phyloP scores from a whole-genome alignment of 2,329 filamentous ascomycete species.

The Talaromyces sp. region DNA sequence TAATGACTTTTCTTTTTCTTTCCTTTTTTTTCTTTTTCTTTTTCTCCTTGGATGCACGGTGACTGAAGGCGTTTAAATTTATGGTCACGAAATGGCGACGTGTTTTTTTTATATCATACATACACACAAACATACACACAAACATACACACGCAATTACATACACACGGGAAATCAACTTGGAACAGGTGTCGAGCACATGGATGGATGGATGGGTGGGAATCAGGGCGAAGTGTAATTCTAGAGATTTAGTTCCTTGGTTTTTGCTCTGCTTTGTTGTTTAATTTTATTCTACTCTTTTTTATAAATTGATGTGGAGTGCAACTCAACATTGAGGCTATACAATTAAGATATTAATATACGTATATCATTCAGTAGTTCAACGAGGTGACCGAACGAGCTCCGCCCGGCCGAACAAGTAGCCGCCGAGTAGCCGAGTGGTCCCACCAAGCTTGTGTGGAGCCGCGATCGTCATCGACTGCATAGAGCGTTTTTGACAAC shows the following conservation, averaged over 20 bases:
- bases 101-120: not conserved
- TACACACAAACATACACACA: not conserved
- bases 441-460: not conserved
- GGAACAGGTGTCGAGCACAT: not conserved
- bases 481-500: not conserved
- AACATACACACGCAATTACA: not conserved
- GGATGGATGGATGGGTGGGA: not conserved
- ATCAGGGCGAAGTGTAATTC: not conserved
- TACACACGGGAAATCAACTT: not conserved
- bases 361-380: too few relatives aligned
- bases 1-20: constrained; percentile 10
- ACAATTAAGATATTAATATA: too few relatives aligned
- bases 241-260: not conserved
- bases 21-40: not conserved
- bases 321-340: too few relatives aligned
- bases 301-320: too few relatives aligned
- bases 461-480: not conserved
- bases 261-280: constrained; percentile 7
- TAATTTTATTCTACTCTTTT: not conserved
- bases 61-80: not conserved
- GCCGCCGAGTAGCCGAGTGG: not conserved
- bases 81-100: not conserved
- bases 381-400: not conserved
- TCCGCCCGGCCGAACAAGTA: not conserved
- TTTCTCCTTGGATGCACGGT: not conserved